Base-by-base conservation (phyloP, 1,139 yeast genomes). In the Hyphopichia burtonii region DNA sequence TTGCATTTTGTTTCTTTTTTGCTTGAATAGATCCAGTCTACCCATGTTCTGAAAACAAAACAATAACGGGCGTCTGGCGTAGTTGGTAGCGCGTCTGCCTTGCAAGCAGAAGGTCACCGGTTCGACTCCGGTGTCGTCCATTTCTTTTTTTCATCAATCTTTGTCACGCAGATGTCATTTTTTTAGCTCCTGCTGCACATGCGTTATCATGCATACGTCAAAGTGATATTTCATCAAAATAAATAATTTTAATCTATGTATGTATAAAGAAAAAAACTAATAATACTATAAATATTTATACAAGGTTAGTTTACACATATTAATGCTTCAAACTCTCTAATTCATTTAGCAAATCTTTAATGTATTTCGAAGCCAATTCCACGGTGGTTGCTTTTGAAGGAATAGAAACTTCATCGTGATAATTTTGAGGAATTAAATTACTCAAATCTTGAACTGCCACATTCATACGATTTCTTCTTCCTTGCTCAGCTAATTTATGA, bases 401-500 rank as follows among this genome's bases (percentile, higher is more conserved):
- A 41, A 79, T 83, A 23, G 71, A 47, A 1, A 82, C 81, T 31
- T 78, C 77, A 38, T 75, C 78, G 49, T 80, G 85, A 54, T 83
- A 67, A 17, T 64, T 59, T 14, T 82, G 79, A 0, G 96, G 95
- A 19, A 93, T 75, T 48, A 89, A 65, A 10, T 71, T 56, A 3
- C 85, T 84, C 44, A 93, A 68, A 39, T 88, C 96, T 38, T 80
- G 80, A 17, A 93, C 82, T 0, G 97, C 98, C 44, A 72, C 66
- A 62, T 93, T 93, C 84, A 93, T 85, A 50, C 99, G 73, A 61
- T 91, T 90, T 53, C 99, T 78, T 45, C 99, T 74, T 10, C 96
- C 98, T 63, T 93, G 97, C 64, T 93, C 99, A 0, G 99, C 98
- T 22, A 88, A 74, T 58, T 93, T 91, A 63, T 93, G 99, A 20